Conservation (phyloP, 2,329 filamentous ascomycete species). For the Clonostachys solani region DNA sequence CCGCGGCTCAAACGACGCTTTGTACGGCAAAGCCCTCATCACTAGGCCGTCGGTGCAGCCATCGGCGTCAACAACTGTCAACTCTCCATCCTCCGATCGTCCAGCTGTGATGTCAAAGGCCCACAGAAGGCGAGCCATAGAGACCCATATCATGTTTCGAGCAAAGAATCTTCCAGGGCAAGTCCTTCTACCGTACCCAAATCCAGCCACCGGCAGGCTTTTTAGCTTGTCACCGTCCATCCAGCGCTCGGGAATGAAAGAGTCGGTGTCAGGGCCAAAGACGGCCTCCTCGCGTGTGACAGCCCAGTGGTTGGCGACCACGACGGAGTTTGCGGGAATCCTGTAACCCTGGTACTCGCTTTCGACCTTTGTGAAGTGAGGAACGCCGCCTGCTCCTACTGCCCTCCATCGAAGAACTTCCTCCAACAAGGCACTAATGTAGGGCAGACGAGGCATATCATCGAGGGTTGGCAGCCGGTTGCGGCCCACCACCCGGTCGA, state of each 20-base stretch:
- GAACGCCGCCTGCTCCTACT: constrained; percentile 25
- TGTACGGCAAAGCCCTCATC: constrained; percentile 17
- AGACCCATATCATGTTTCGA: constrained; percentile 36
- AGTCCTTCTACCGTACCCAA: constrained; percentile 43
- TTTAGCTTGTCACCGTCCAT: constrained; percentile 11
- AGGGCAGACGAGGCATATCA: constrained; percentile 31
- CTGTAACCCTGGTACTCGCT: constrained; percentile 28
- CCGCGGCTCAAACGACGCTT: constrained; percentile 15
- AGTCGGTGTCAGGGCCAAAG: constrained; percentile 29
- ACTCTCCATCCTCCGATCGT: constrained; percentile 8
- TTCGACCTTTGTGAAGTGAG: constrained; percentile 27
- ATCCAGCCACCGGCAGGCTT: constrained; percentile 26
- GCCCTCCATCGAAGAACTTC: constrained; percentile 42
- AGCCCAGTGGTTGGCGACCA: constrained; percentile 36
- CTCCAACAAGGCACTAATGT: constrained; percentile 28
- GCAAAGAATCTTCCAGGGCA: constrained; percentile 39
- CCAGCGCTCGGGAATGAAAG: constrained; percentile 27
- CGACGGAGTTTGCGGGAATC: constrained; percentile 35
- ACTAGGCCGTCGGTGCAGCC: constrained; percentile 18
- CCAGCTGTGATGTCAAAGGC: constrained; percentile 33
- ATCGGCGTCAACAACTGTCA: constrained; percentile 12
- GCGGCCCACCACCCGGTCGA: constrained; percentile 34
- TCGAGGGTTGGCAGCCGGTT: constrained; percentile 29
- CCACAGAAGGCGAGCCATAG: constrained; percentile 41
- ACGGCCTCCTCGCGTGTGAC: constrained; percentile 26